These are phyloP conservation scores for Fonsecaea monophora DNA, from an alignment of 2,329 filamentous ascomycete genomes.

Conservation along the genomic window DNA sequence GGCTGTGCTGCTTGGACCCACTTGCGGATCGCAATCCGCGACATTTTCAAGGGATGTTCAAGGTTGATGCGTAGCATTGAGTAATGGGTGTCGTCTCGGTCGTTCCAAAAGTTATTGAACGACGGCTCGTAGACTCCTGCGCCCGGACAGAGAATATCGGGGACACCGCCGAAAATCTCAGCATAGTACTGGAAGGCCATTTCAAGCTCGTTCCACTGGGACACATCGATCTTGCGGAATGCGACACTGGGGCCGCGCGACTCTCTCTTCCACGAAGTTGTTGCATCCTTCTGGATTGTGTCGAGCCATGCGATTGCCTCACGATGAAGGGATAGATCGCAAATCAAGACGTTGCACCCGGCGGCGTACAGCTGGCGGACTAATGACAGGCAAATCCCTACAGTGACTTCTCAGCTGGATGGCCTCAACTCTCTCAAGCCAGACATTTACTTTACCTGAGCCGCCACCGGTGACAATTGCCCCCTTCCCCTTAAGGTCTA, in stretches of 20 bases:
- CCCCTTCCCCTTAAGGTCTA: conserved; percentile 34
- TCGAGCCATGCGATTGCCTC: conserved; percentile 51
- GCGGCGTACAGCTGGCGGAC: conserved; percentile 49
- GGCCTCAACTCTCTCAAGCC: conserved; percentile 26
- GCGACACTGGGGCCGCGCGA: conserved; percentile 44
- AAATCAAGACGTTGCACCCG: conserved; percentile 54
- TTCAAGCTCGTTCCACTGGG: conserved; percentile 56
- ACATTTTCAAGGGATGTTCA: conserved; percentile 58
- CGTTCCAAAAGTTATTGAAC: conserved; percentile 57
- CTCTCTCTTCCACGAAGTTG: conserved; percentile 23
- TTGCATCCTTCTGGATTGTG: conserved; percentile 30
- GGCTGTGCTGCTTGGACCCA: conserved; percentile 9
- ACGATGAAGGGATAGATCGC: conserved; percentile 52
- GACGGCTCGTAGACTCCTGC: conserved; percentile 50
- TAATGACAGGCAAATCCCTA: conserved; percentile 53
- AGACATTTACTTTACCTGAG: conserved; percentile 51
- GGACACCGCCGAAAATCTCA: conserved; percentile 55
- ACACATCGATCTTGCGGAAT: conserved; percentile 55
- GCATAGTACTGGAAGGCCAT: conserved; percentile 57
- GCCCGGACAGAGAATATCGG: conserved; percentile 53
- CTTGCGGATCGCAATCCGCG: conserved; percentile 54
- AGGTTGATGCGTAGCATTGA: conserved; percentile 58
- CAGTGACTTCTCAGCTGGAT: background rate
- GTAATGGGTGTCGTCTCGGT: conserved; percentile 51
- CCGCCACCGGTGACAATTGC: conserved; percentile 62